These are phyloP conservation scores for Dendrocalamus latiflorus DNA, from an alignment of 202 grass and related monocot species.

Conservation along the genomic window DNA sequence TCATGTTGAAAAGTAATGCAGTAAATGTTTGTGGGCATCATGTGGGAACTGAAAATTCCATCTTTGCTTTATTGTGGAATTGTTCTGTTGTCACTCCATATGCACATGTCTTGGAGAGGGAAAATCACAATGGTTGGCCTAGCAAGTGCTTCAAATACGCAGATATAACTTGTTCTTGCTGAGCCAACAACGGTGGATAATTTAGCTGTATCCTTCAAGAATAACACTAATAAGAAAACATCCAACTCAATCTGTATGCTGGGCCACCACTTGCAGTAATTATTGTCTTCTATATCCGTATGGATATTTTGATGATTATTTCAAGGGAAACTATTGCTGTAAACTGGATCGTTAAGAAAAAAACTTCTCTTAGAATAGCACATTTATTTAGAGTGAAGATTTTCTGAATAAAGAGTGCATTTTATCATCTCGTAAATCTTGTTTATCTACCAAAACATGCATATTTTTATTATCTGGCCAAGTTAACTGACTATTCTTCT, in stretches of 20 bases:
- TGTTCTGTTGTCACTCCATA: neutral
- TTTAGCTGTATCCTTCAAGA: neutral
- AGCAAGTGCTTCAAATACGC: neutral
- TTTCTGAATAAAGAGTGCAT: neutral
- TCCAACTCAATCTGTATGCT: neutral
- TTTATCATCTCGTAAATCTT: neutral
- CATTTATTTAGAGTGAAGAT: neutral
- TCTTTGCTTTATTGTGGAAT: neutral
- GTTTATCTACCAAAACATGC: neutral
- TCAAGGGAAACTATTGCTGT: neutral
- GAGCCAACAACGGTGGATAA: neutral
- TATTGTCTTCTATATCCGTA: neutral
- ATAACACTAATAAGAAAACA: too few relatives aligned
- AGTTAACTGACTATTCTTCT: slow-evolving; percentile 22
- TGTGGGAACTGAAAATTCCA: neutral
- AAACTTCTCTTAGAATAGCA: neutral
- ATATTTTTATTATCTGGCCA: neutral
- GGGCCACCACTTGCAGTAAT: neutral
- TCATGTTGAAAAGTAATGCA: neutral
- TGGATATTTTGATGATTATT: neutral
- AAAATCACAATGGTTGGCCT: neutral
- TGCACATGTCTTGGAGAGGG: neutral
- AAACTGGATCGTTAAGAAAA: neutral
- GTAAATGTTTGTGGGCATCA: too few relatives aligned
- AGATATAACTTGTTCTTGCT: neutral